Percentiles rank a stretch among this genome's conserved stretches.
Conservation (phyloP, 345 rosid genomes). For the Hirschfeldia incana region DNA sequence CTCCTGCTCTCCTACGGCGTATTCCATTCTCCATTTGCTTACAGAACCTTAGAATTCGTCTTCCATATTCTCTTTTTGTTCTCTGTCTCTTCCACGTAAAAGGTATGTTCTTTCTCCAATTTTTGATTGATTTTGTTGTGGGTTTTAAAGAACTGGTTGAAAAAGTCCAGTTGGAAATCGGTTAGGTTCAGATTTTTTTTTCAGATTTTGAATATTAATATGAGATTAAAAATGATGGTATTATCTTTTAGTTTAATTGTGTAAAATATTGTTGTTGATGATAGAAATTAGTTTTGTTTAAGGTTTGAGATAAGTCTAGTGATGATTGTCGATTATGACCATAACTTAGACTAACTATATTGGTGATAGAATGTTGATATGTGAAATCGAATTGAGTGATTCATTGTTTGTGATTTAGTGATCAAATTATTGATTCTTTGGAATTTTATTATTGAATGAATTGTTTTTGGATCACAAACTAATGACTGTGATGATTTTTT, state of each 20-base stretch:
- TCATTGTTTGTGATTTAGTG: neutral
- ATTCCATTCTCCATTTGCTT: too few species aligned
- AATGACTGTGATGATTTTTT: neutral
- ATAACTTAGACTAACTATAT: neutral
- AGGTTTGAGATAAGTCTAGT: neutral
- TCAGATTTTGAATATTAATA: too few species aligned
- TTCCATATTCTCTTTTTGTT: too few species aligned
- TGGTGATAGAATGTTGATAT: neutral
- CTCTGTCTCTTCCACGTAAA: neutral
- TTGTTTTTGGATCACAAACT: neutral
- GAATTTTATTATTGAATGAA: neutral
- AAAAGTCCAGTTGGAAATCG: neutral
- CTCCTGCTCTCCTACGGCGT: too few species aligned
- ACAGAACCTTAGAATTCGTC: too few species aligned
- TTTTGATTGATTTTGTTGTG: neutral
- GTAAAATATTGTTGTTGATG: neutral
- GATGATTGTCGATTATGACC: neutral
- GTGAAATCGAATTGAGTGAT: neutral
- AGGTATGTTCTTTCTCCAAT: neutral
- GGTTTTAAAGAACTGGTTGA: neutral
- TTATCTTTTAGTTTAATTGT: too few species aligned
- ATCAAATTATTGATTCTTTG: neutral
- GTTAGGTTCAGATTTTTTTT: neutral
- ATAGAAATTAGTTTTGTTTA: neutral
- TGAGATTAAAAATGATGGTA: too few species aligned